A percentile compares a stretch with the other conserved stretches of the same genome.
Conservation (phyloP, 345 rosid species). For the Ailanthus altissimus region DNA sequence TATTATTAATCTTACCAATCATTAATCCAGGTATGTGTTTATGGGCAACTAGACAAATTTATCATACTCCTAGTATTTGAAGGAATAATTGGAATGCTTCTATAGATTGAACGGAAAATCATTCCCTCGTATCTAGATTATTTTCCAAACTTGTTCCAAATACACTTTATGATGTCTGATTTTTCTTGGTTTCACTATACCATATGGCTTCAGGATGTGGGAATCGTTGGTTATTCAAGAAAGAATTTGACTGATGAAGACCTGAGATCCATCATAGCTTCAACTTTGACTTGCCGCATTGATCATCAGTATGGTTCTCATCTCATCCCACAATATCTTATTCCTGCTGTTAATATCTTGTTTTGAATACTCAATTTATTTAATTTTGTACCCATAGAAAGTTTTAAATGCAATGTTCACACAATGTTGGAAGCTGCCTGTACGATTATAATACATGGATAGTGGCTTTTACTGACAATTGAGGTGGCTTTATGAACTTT, state of each 20-base stretch:
- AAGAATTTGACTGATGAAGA: slow-evolving; percentile 68
- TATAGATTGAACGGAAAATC: too few relatives aligned
- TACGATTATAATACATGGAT: neutral
- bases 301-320: slow-evolving; percentile 63
- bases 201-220: slow-evolving; percentile 51
- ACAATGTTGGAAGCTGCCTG: neutral
- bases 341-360: neutral
- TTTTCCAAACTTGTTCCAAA: neutral
- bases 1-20: neutral
- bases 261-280: slow-evolving; percentile 65
- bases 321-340: slow-evolving; percentile 1
- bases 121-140: neutral
- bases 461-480: neutral
- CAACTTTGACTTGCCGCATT: slow-evolving; percentile 69
- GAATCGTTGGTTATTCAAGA: slow-evolving; percentile 75
- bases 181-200: slow-evolving; percentile 9
- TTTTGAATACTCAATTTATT: neutral
- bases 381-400: too few relatives aligned
- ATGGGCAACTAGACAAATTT: too few relatives aligned
- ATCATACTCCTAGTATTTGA: too few relatives aligned
- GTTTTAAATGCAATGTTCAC: neutral
- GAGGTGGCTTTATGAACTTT: neutral
- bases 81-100: too few relatives aligned
- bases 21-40: neutral
- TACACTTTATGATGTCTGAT: neutral